These are phyloP conservation scores for Talaromyces sp. DNA, from an alignment of 2,329 filamentous ascomycete genomes.

Conservation along the genomic window DNA sequence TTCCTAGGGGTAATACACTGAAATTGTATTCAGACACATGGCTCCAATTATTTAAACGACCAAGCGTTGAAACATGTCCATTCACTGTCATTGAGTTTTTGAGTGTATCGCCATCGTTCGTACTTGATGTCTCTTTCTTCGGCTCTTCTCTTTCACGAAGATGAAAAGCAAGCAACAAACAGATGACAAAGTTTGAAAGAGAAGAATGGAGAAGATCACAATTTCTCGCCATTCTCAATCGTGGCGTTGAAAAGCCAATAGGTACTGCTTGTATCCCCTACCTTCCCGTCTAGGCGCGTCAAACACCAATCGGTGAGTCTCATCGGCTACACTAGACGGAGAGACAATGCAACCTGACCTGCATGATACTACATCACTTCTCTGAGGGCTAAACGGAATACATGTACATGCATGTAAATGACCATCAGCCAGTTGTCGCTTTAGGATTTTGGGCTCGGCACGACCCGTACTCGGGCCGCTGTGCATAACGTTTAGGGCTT, in stretches of 20 bases:
- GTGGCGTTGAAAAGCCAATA: neutral
- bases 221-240: neutral
- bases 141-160: neutral
- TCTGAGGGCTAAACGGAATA: neutral
- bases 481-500: neutral
- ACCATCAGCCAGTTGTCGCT: neutral
- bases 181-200: neutral
- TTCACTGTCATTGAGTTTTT: neutral
- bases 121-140: neutral
- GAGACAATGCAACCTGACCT: neutral
- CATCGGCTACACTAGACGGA: neutral
- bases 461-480: neutral
- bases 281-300: neutral
- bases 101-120: neutral
- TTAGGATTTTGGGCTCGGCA: neutral
- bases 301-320: neutral
- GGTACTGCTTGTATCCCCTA: neutral
- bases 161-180: neutral
- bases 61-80: neutral
- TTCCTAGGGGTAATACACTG: too few relatives aligned
- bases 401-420: neutral
- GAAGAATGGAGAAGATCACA: neutral
- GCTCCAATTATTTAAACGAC: too few relatives aligned
- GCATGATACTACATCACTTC: neutral
- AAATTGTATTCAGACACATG: too few relatives aligned